phyloP scores from a whole-genome alignment of 2,329 filamentous ascomycete species.

The Venturia effusa region DNA sequence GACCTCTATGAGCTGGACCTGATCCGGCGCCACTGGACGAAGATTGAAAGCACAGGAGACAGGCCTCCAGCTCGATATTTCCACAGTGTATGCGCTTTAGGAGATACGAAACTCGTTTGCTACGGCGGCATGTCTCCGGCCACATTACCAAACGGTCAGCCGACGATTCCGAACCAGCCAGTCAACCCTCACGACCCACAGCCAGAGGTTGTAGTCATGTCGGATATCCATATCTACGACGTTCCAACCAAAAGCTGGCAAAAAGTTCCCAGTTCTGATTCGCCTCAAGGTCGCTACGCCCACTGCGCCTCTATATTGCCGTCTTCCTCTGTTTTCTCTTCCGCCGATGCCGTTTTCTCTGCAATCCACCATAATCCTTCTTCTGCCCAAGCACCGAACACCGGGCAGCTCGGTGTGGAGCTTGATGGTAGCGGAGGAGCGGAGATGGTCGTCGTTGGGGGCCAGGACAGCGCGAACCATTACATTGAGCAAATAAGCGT shows the following conservation, averaged over 20 bases:
- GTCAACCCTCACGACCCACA: slow-evolving; percentile 48
- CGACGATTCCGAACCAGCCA: slow-evolving; percentile 27
- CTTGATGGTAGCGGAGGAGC: slow-evolving; percentile 86
- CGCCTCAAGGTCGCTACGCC: slow-evolving; percentile 88
- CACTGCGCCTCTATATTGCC: slow-evolving; percentile 91
- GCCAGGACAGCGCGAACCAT: slow-evolving; percentile 94
- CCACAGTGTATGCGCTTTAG: slow-evolving; percentile 86
- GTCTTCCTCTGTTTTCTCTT: slow-evolving; percentile 78
- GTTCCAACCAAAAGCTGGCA: slow-evolving; percentile 76
- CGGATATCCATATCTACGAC: slow-evolving; percentile 93
- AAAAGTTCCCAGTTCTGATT: slow-evolving; percentile 65
- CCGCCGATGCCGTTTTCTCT: slow-evolving; percentile 69
- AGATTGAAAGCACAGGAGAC: slow-evolving; percentile 73
- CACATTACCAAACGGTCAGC: slow-evolving; percentile 30
- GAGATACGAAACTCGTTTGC: slow-evolving; percentile 92
- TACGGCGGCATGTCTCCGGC: slow-evolving; percentile 96
- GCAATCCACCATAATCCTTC: slow-evolving; percentile 84
- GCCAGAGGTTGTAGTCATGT: slow-evolving; percentile 91
- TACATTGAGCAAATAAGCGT: slow-evolving; percentile 99
- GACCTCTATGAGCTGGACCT: slow-evolving; percentile 92
- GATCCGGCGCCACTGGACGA: slow-evolving; percentile 85
- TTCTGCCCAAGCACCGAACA: slow-evolving; percentile 63
- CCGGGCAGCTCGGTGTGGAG: slow-evolving; percentile 76
- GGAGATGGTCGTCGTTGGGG: slow-evolving; percentile 94
- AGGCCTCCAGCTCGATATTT: slow-evolving; percentile 89